A percentile compares a stretch with the other conserved stretches of the same genome.
These are phyloP conservation scores for Bauhinia variegata DNA, from an alignment of 306 rosid species.

Conservation along the genomic window DNA sequence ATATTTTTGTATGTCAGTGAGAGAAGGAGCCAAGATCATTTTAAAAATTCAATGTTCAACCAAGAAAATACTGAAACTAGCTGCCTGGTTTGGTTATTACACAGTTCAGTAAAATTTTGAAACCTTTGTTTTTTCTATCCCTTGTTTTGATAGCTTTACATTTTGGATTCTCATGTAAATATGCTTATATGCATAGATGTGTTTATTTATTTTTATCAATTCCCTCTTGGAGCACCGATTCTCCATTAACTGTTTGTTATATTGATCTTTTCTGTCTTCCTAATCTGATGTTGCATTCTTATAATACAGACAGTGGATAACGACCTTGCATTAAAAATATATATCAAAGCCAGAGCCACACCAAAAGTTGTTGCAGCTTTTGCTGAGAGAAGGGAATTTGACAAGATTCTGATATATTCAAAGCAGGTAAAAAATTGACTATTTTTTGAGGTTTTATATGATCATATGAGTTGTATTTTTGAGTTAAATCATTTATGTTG, in stretches of 20 bases:
- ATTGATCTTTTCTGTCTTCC: slow-evolving; percentile 17
- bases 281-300: slow-evolving; percentile 17
- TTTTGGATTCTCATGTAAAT: neutral
- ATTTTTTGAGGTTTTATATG: slow-evolving; percentile 8
- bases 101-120: neutral
- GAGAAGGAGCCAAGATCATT: neutral
- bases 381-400: slow-evolving; percentile 97
- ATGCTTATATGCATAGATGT: neutral
- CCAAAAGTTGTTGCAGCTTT: slow-evolving; percentile 98
- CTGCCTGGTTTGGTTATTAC: neutral
- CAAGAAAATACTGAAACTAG: neutral
- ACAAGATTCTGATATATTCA: slow-evolving; percentile 87
- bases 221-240: slow-evolving; percentile 7
- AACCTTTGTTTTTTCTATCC: neutral
- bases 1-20: neutral
- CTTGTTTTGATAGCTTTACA: neutral
- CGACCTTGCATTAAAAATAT: slow-evolving; percentile 90
- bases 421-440: slow-evolving; percentile 66
- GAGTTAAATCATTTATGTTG: neutral
- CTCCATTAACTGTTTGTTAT: slow-evolving; percentile 16
- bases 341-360: slow-evolving; percentile 95
- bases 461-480: neutral
- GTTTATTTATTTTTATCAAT: slow-evolving; percentile 9
- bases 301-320: slow-evolving; percentile 81
- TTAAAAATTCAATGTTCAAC: neutral